Percentiles rank a stretch among this genome's conserved stretches.
Evolutionary conservation across 2,329 filamentous ascomycete genomes (phyloP).

Genomic region (Fusarium fracticaudum): DNA sequence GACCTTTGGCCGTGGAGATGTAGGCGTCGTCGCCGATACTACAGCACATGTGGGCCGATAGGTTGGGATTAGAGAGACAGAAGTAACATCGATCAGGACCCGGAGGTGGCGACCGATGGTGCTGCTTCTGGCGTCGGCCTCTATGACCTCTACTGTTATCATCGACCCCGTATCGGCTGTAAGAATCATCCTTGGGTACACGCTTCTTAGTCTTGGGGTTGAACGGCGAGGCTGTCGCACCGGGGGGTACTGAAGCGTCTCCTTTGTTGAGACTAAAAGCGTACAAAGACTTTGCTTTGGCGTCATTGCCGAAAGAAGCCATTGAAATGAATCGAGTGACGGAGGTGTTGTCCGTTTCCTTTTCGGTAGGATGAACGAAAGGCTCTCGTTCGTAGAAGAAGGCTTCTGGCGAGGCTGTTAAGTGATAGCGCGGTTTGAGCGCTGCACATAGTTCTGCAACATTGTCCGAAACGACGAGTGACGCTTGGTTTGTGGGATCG

Average conservation of each 20-base stretch:
- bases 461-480: slow-evolving; percentile 67
- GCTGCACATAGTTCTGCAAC: slow-evolving; percentile 81
- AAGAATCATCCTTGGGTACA: slow-evolving; percentile 56
- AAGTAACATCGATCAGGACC: slow-evolving; percentile 91
- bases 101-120: slow-evolving; percentile 64
- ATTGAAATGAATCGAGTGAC: slow-evolving; percentile 93
- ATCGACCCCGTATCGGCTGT: slow-evolving; percentile 63
- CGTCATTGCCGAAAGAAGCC: slow-evolving; percentile 77
- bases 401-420: slow-evolving; percentile 71
- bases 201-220: slow-evolving; percentile 67
- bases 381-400: slow-evolving; percentile 92
- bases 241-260: slow-evolving; percentile 71
- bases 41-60: slow-evolving; percentile 87
- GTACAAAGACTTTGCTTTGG: slow-evolving; percentile 84
- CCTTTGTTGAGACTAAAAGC: slow-evolving; percentile 77
- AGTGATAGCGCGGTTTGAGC: slow-evolving; percentile 92
- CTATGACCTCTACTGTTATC: slow-evolving; percentile 56
- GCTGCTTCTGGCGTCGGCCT: slow-evolving; percentile 57
- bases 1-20: slow-evolving; percentile 91
- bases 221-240: slow-evolving; percentile 82
- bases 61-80: slow-evolving; percentile 86
- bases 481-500: slow-evolving; percentile 60
- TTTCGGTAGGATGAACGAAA: slow-evolving; percentile 75
- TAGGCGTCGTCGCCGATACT: slow-evolving; percentile 90
- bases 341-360: slow-evolving; percentile 59